Conservation (phyloP, 2,329 filamentous ascomycete species). For the Diaporthe sp. region DNA sequence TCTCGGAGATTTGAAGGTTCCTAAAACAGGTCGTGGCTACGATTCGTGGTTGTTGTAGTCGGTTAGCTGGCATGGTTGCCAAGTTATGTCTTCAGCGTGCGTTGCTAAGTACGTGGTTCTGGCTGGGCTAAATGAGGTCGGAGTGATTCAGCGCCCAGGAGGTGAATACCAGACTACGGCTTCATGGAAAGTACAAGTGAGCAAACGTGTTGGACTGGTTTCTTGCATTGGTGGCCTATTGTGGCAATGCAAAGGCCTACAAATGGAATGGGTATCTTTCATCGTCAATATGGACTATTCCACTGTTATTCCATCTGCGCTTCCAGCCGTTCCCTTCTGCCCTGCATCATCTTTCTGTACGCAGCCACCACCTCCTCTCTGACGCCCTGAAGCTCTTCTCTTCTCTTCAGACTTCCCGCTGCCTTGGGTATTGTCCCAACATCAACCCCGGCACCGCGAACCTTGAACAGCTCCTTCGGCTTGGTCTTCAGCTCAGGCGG, state of each 20-base stretch:
- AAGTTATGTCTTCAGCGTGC: neutral
- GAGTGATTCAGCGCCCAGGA: neutral
- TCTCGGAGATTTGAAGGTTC: neutral
- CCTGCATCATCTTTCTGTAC: conserved; percentile 79
- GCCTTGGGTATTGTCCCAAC: conserved; percentile 78
- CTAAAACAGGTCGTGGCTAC: neutral
- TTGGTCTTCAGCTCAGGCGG: conserved; percentile 80
- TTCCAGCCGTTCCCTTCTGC: conserved; percentile 52
- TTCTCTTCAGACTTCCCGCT: conserved; percentile 77
- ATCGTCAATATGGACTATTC: neutral
- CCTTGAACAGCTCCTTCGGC: conserved; percentile 74
- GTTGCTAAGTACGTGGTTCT: neutral
- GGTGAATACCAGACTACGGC: neutral
- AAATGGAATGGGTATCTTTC: conserved; percentile 21
- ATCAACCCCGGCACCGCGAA: conserved; percentile 74
- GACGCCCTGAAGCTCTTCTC: conserved; percentile 80
- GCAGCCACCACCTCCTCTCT: conserved; percentile 79
- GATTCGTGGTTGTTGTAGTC: neutral
- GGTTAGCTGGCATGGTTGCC: neutral
- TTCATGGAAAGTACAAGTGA: neutral
- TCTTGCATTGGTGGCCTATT: neutral
- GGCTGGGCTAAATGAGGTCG: neutral
- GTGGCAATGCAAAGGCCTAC: neutral
- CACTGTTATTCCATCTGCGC: neutral
- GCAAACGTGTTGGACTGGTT: neutral